Evolutionary conservation across 179 eudicot species (phyloP).

Genomic region (Pouteria campechiana): DNA sequence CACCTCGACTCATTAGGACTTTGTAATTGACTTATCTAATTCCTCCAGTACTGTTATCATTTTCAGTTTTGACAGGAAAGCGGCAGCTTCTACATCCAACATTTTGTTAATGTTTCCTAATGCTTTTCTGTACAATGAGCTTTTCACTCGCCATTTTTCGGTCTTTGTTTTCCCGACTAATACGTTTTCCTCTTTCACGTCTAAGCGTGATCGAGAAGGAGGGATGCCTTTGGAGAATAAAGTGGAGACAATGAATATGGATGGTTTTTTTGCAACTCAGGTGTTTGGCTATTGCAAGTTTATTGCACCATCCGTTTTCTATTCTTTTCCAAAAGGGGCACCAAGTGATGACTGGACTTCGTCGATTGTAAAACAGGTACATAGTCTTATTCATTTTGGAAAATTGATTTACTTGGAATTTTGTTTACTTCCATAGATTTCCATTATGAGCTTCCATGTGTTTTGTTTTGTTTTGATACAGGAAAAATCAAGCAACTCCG

Average conservation of each 20-base stretch:
- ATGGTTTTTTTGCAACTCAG: constrained; percentile 53
- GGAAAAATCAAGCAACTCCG: constrained; percentile 21
- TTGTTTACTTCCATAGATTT: not conserved
- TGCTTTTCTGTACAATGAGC: too few species aligned
- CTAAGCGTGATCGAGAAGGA: constrained; percentile 79
- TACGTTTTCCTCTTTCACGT: constrained; percentile 25
- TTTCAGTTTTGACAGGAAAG: too few species aligned
- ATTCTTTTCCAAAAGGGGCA: constrained; percentile 15
- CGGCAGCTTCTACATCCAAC: too few species aligned
- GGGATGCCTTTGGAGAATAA: constrained; percentile 63
- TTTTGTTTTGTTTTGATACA: constrained; percentile 8
- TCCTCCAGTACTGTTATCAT: too few species aligned
- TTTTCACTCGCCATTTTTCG: too few species aligned
- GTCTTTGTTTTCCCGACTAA: constrained; percentile 12
- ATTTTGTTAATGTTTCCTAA: too few species aligned
- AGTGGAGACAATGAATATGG: constrained; percentile 32
- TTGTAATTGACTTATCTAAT: not conserved
- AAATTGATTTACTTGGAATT: not conserved
- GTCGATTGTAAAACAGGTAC: constrained; percentile 6
- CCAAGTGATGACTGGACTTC: constrained; percentile 16
- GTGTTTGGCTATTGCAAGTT: constrained; percentile 28
- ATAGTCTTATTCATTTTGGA: not conserved
- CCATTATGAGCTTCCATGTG: not conserved
- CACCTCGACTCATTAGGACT: not conserved
- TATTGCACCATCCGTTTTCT: constrained; percentile 59